A percentile compares a stretch with the other conserved stretches of the same genome.
Evolutionary conservation across 331 rosid species (phyloP).

Genomic region (Spiraea crenata): DNA sequence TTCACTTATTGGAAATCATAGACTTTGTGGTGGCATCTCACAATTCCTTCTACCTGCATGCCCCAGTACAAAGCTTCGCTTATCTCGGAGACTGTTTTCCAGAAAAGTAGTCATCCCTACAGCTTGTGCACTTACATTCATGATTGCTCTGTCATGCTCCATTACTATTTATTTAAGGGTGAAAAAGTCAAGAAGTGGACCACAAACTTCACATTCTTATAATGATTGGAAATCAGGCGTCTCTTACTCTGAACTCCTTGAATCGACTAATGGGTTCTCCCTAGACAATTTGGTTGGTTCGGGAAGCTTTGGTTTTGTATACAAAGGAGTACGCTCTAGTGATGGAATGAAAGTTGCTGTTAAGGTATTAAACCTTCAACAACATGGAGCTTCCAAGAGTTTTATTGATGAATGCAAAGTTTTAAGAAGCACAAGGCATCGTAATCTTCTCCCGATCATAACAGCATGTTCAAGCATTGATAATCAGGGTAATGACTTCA

Average conservation of each 20-base stretch:
- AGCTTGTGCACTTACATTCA: background rate
- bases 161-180: background rate
- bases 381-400: conserved; percentile 43
- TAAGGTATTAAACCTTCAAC: conserved; percentile 46
- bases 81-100: background rate
- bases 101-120: background rate
- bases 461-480: conserved; percentile 31
- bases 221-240: background rate
- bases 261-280: background rate
- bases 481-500: conserved; percentile 53
- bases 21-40: background rate
- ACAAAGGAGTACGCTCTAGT: conserved; percentile 3
- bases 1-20: background rate
- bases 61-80: background rate
- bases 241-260: background rate
- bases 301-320: conserved; percentile 5
- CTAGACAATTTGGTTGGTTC: background rate
- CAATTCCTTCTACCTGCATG: background rate
- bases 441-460: conserved; percentile 49
- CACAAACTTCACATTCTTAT: background rate
- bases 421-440: conserved; percentile 37
- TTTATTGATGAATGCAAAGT: conserved; percentile 45
- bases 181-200: background rate
- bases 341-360: conserved; percentile 4
- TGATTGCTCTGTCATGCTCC: background rate